Evolutionary conservation across 2,329 filamentous ascomycete genomes (phyloP), one percentile per base, ranked within the genome.

Genomic region (Colletotrichum sp.): DNA sequence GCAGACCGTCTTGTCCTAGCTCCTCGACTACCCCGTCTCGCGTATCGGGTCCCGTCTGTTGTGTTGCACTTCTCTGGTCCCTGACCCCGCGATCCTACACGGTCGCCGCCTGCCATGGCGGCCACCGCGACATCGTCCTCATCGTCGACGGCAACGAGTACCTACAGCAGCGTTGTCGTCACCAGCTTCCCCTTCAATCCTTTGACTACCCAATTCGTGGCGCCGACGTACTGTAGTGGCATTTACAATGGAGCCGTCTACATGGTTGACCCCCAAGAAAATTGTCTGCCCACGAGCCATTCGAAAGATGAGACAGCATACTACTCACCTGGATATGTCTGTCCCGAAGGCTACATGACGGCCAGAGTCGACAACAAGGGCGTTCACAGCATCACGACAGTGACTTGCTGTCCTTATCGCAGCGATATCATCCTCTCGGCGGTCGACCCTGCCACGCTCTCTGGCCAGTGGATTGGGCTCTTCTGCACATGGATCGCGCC

Each of bases 401-500:
- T 82, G 12, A 80, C 79, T 8, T 81, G 80, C 63, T 82, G 79
- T 29, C 80, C 79, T 5, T 75, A 59, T 64, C 61, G 77, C 11
- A 77, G 66, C 66, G 72, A 76, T 55, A 76, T 81, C 4, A 77
- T 70, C 2, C 69, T 82, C 8, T 72, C 55, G 1, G 81, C 79
- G 30, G 77, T 80, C 30, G 74, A 79, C 44, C 77, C 80, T 6
- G 57, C 71, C 44, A 78, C 75, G 3, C 69, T 81, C 1, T 22
- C 67, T 11, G 52, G 32, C n/a, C 57, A 65, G 15, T 81, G 77
- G 78, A 59, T 59, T 9, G 77, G 67, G 8, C 71, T 78, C 30
- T 80, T 78, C 55, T 81, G 79, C 77, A 78, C 77, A 3, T 82
- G 78, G 77, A 76, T 78, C 39, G 77, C 79, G 3, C 76, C 79